Evolutionary conservation across 2,329 filamentous ascomycete species (phyloP).

Genomic region (Venturia carpophila): DNA sequence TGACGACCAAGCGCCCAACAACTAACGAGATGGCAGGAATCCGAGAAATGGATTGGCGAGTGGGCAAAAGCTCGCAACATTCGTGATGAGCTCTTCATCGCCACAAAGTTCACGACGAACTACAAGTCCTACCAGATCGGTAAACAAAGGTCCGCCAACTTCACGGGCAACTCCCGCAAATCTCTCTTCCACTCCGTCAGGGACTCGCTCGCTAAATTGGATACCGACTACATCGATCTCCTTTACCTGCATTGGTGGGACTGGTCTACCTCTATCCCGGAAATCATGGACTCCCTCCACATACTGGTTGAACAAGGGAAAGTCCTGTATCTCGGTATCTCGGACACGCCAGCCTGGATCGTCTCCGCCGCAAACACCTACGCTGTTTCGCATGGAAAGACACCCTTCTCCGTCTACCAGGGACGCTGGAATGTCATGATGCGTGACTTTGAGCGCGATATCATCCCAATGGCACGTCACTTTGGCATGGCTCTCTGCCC

Average conservation of each 20-base stretch:
- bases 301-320: constrained; percentile 52
- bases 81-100: constrained; percentile 36
- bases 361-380: constrained; percentile 46
- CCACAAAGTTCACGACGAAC: constrained; percentile 33
- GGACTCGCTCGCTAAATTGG: constrained; percentile 40
- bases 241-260: constrained; percentile 44
- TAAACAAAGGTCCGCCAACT: constrained; percentile 30
- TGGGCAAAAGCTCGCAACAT: constrained; percentile 34
- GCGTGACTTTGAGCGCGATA: constrained; percentile 32
- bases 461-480: constrained; percentile 31
- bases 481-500: constrained; percentile 27
- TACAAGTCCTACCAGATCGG: constrained; percentile 13
- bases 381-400: constrained; percentile 19
- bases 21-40: constrained; percentile 25
- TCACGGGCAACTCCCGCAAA: constrained; percentile 38
- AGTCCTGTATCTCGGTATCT: constrained; percentile 60
- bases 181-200: constrained; percentile 37
- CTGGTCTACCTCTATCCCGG: constrained; percentile 54
- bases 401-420: constrained; percentile 29
- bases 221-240: constrained; percentile 39
- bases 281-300: constrained; percentile 63
- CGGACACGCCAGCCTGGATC: constrained; percentile 62
- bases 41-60: constrained; percentile 38
- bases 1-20: not conserved
- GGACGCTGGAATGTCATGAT: constrained; percentile 30